Evolutionary conservation across 2,329 filamentous ascomycete species (phyloP).

Genomic region (Huntiella bhutanensis): DNA sequence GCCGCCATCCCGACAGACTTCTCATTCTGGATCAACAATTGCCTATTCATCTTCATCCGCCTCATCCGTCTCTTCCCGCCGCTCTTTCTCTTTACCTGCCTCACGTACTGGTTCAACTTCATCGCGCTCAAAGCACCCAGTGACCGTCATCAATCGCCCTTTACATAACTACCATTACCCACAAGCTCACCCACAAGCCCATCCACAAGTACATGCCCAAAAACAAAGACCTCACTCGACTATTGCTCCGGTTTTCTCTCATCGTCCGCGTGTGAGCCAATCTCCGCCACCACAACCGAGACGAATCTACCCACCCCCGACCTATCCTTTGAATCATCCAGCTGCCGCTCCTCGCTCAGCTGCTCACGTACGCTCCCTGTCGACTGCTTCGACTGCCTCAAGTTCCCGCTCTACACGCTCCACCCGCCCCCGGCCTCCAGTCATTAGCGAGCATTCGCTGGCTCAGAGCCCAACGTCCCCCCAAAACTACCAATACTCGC

Average conservation of each 20-base stretch:
- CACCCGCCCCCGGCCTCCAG: conserved; percentile 4
- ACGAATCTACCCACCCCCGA: not conserved
- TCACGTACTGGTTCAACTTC: too few species aligned
- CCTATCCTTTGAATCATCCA: not conserved
- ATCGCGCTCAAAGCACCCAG: too few species aligned
- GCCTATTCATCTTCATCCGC: not conserved
- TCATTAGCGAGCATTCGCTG: conserved; percentile 9
- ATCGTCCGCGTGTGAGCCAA: too few species aligned
- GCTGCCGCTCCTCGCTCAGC: conserved; percentile 3
- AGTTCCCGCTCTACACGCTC: conserved; percentile 11
- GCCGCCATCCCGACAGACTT: not conserved
- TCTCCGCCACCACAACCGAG: too few species aligned
- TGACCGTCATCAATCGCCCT: too few species aligned
- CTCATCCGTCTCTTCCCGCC: not conserved
- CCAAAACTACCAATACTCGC: conserved; percentile 5
- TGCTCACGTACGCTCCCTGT: conserved; percentile 28
- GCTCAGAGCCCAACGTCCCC: conserved; percentile 2
- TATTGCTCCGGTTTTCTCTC: too few species aligned
- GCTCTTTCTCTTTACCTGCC: not conserved
- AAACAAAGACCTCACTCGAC: too few species aligned
- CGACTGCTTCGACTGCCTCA: conserved; percentile 34
- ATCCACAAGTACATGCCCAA: too few species aligned
- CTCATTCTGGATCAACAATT: not conserved
- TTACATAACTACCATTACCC: too few species aligned
- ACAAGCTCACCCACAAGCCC: too few species aligned